Percentiles rank a stretch among this genome's conserved stretches.
Conservation (phyloP, 148 eudicot species). For the Chenopodium formosanum region DNA sequence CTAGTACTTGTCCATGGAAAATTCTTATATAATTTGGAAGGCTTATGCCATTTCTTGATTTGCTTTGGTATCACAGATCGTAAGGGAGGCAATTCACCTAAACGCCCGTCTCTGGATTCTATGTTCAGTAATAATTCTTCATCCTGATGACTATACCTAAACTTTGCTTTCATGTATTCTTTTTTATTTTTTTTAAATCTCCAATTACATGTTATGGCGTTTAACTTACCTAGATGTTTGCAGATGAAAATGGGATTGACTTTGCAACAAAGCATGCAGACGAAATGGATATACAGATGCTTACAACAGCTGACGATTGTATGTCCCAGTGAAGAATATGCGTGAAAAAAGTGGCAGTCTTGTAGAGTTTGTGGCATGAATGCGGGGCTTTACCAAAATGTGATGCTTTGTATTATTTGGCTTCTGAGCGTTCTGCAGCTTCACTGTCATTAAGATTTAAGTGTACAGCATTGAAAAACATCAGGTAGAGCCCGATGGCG, state of each 20-base stretch:
- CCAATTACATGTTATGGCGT: neutral
- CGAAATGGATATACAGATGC: conserved; percentile 67
- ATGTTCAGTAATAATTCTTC: conserved; percentile 45
- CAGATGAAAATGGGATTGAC: conserved; percentile 50
- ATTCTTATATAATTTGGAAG: neutral
- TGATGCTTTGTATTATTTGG: conserved; percentile 17
- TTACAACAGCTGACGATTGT: conserved; percentile 56
- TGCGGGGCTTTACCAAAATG: conserved; percentile 33
- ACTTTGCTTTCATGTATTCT: neutral
- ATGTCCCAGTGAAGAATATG: conserved; percentile 48
- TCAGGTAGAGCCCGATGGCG: conserved; percentile 20
- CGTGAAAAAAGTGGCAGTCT: conserved; percentile 5
- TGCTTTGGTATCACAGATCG: conserved; percentile 46
- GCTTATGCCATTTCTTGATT: neutral
- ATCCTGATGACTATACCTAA: neutral
- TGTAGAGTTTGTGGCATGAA: conserved; percentile 31
- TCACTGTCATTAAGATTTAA: conserved; percentile 27
- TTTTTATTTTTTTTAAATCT: neutral
- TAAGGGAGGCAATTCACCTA: conserved; percentile 59
- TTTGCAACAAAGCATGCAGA: conserved; percentile 38
- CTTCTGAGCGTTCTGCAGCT: conserved; percentile 29
- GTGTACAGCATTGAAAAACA: conserved; percentile 61
- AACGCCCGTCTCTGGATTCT: conserved; percentile 53
- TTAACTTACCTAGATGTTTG: conserved; percentile 13
- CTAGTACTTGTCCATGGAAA: neutral